Percentiles rank a stretch among this genome's conserved stretches.
Conservation (phyloP, 1,139 yeast species). For the Pneumocystis murina region DNA sequence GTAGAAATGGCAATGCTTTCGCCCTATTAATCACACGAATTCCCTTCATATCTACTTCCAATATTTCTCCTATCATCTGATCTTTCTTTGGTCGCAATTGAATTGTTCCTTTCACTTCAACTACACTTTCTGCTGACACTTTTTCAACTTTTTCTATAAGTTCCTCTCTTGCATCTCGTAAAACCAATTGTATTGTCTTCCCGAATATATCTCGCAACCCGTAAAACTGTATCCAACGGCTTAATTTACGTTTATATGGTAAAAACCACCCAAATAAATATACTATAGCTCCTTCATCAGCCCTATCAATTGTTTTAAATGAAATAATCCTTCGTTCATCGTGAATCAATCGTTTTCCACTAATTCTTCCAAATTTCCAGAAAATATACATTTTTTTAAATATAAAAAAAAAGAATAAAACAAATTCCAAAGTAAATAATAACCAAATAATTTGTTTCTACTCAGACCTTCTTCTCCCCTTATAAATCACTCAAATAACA, state of each 20-base stretch:
- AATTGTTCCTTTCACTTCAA: constrained; percentile 13
- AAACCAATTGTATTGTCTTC: background rate
- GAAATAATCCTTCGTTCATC: background rate
- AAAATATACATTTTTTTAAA: too few relatives aligned
- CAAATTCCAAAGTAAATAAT: too few relatives aligned
- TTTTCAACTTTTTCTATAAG: background rate
- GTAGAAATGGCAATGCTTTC: constrained; percentile 50
- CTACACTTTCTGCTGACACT: constrained; percentile 10
- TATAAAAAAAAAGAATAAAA: too few relatives aligned
- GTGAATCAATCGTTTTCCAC: background rate
- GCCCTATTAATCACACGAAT: constrained; percentile 50
- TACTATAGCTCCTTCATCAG: background rate
- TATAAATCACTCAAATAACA: too few relatives aligned
- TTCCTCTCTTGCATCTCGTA: background rate
- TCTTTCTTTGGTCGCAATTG: constrained; percentile 15
- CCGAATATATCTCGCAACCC: constrained; percentile 4
- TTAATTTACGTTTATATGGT: constrained; percentile 7
- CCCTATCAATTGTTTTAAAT: background rate
- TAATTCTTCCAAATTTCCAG: background rate
- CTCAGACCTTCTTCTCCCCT: too few relatives aligned
- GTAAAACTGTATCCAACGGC: constrained; percentile 7
- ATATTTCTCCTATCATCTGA: constrained; percentile 17
- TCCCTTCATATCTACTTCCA: constrained; percentile 44
- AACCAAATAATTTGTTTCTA: too few relatives aligned
- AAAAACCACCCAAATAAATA: constrained; percentile 9